A percentile compares a stretch with the other conserved stretches of the same genome.
These are phyloP conservation scores for Rhododendron molle DNA, from an alignment of 148 eudicot genomes.

Conservation along the genomic window DNA sequence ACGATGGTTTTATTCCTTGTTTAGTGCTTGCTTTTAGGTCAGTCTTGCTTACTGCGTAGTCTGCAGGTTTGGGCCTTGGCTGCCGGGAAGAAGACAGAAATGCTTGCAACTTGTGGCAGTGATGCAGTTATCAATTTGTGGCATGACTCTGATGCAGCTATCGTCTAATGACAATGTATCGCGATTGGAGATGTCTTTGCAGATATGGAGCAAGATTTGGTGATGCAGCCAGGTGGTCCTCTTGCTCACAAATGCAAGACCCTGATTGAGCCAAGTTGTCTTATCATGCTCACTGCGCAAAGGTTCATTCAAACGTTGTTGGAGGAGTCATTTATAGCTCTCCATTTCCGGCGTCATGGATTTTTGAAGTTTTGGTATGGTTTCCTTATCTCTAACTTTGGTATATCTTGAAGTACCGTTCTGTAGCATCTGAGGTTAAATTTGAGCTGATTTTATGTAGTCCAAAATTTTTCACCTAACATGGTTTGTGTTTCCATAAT, in stretches of 20 bases:
- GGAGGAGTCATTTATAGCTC: slow-evolving; percentile 76
- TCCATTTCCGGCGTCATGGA: slow-evolving; percentile 95
- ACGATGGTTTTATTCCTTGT: no score
- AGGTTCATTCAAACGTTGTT: slow-evolving; percentile 89
- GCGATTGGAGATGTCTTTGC: slow-evolving; percentile 97
- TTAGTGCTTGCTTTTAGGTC: no score
- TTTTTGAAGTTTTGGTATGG: slow-evolving; percentile 92
- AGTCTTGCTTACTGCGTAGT: no score
- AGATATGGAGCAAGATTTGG: slow-evolving; percentile 82
- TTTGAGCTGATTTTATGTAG: no score
- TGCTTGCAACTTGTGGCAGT: no score
- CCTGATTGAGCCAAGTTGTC: slow-evolving; percentile 83
- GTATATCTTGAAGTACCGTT: neutral
- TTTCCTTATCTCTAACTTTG: neutral
- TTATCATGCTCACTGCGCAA: slow-evolving; percentile 85
- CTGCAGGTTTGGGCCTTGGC: no score
- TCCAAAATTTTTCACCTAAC: no score
- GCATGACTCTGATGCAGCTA: slow-evolving; percentile 24
- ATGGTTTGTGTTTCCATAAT: no score
- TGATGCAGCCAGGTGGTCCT: slow-evolving; percentile 96
- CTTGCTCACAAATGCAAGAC: slow-evolving; percentile 85
- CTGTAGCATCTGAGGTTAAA: neutral
- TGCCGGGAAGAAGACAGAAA: no score
- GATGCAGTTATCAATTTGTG: no score
- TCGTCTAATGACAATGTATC: slow-evolving; percentile 69